These are phyloP conservation scores for Lentinula aciculospora DNA, from an alignment of 768 basidiomycete species.

Conservation along the genomic window DNA sequence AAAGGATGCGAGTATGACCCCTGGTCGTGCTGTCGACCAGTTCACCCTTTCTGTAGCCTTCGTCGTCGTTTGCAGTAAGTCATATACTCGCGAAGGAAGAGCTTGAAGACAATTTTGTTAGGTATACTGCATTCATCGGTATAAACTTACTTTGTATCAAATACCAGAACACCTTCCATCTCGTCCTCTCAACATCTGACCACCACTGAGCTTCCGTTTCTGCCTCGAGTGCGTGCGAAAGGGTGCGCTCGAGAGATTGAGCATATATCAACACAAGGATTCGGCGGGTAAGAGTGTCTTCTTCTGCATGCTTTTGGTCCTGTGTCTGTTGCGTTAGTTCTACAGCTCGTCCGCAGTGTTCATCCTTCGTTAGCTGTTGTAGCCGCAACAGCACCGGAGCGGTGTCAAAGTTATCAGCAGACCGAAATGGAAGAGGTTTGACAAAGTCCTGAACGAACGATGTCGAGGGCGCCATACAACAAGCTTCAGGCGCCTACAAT, in stretches of 20 bases:
- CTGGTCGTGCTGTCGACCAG: slow-evolving; percentile 38
- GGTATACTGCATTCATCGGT: background rate
- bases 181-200: slow-evolving; percentile 63
- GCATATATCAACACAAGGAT: slow-evolving; percentile 51
- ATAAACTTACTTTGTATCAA: slow-evolving; percentile 69
- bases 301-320: background rate
- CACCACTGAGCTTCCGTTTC: slow-evolving; percentile 86
- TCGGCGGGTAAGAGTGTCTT: background rate
- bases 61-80: slow-evolving; percentile 32
- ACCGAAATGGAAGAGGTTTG: background rate
- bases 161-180: slow-evolving; percentile 50
- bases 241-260: slow-evolving; percentile 55
- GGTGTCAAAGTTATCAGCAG: background rate
- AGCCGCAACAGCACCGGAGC: background rate
- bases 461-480: background rate
- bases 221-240: slow-evolving; percentile 62
- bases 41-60: slow-evolving; percentile 35
- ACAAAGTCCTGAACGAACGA: background rate
- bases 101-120: slow-evolving; percentile 25
- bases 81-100: slow-evolving; percentile 35
- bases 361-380: background rate
- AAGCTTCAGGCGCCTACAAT: background rate
- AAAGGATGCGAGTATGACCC: slow-evolving; percentile 46
- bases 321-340: background rate
- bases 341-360: background rate